Evolutionary conservation across 371 early-diverging fungal species (phyloP).

Genomic region (Choanephora cucurbitarum): DNA sequence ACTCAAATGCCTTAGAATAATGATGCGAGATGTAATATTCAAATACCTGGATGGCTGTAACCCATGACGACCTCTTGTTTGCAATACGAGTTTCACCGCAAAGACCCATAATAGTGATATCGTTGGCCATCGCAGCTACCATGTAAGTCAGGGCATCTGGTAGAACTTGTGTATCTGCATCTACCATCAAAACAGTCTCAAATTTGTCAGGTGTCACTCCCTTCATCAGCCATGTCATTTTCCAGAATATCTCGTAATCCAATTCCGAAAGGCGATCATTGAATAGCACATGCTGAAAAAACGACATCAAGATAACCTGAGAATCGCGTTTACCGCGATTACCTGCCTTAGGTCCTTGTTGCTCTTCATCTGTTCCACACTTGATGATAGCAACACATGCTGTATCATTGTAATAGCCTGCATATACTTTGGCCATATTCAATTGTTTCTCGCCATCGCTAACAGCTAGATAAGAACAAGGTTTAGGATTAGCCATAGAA

Average conservation of each 20-base stretch:
- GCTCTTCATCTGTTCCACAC: conserved; percentile 34
- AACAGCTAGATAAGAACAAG: conserved; percentile 85
- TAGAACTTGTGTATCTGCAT: conserved; percentile 92
- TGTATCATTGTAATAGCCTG: conserved; percentile 88
- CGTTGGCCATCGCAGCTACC: conserved; percentile 82
- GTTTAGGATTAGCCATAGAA: conserved; percentile 55
- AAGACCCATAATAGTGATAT: conserved; percentile 81
- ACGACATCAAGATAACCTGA: conserved; percentile 97
- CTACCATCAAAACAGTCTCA: conserved; percentile 95
- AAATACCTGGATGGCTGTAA: conserved; percentile 71
- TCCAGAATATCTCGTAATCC: conserved; percentile 94
- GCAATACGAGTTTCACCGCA: conserved; percentile 89
- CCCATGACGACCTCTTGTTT: conserved; percentile 78
- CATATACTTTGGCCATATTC: conserved; percentile 94
- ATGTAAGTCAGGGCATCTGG: conserved; percentile 79
- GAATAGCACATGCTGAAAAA: conserved; percentile 90
- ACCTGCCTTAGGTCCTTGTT: conserved; percentile 70
- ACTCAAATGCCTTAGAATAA: conserved; percentile 93
- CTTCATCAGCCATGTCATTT: conserved; percentile 76
- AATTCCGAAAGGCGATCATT: conserved; percentile 93
- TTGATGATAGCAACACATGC: conserved; percentile 80
- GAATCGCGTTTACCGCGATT: conserved; percentile 99
- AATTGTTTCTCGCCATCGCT: conserved; percentile 89
- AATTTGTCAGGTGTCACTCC: conserved; percentile 90
- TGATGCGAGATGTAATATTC: conserved; percentile 98